These are phyloP conservation scores for Vitis vinifera DNA, from an alignment of 164 flowering plant genomes.

Conservation along the genomic window DNA sequence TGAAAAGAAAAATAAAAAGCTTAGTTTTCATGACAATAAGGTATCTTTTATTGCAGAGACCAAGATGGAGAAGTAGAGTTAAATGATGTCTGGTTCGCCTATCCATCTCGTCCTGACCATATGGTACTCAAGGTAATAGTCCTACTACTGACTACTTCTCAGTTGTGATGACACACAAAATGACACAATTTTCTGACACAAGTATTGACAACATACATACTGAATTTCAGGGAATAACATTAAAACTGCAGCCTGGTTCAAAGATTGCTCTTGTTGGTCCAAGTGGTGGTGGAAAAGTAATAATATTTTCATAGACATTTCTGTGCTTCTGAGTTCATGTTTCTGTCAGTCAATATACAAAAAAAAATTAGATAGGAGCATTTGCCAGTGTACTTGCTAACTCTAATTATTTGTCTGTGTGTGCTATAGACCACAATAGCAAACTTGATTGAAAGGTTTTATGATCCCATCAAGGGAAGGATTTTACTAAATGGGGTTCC, in stretches of 20 bases:
- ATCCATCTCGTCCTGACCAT: conserved; percentile 90
- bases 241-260: conserved; percentile 75
- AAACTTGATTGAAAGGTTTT: conserved; percentile 91
- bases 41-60: conserved; percentile 32
- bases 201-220: too few species aligned
- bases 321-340: not conserved
- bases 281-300: conserved; percentile 98
- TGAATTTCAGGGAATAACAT: conserved; percentile 64
- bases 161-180: too few species aligned
- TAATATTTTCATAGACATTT: not conserved
- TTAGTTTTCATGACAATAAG: too few species aligned
- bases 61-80: conserved; percentile 87
- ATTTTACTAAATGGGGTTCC: conserved; percentile 82
- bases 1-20: too few species aligned
- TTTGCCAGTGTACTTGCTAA: conserved; percentile 4
- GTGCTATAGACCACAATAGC: conserved; percentile 88
- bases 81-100: conserved; percentile 96
- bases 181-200: too few species aligned
- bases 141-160: not conserved
- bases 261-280: conserved; percentile 99
- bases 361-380: too few species aligned
- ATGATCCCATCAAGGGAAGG: conserved; percentile 87
- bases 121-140: conserved; percentile 85
- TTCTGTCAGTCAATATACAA: too few species aligned
- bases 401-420: not conserved